phyloP scores from a whole-genome alignment of 306 rosid species.

The Astragalus membranaceus region DNA sequence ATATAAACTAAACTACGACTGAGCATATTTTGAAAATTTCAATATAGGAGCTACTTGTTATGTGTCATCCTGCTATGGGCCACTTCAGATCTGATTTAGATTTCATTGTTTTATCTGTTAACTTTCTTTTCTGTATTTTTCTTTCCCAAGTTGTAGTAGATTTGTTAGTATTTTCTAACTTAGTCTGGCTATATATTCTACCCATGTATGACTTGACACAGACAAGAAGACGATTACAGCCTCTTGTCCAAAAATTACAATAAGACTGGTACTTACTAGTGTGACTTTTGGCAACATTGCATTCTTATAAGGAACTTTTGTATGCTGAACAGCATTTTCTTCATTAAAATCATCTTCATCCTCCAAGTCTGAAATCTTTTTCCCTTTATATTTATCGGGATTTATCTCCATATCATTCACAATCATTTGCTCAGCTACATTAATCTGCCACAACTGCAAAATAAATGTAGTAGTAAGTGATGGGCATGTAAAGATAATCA shows the following conservation, averaged over 20 bases:
- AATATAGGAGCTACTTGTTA: not conserved
- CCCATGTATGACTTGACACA: not conserved
- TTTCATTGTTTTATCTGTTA: not conserved
- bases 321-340: slow-evolving; percentile 57
- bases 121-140: not conserved
- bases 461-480: slow-evolving; percentile 12
- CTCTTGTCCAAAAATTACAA: not conserved
- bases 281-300: slow-evolving; percentile 49
- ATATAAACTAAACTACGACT: not conserved
- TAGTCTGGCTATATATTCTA: not conserved
- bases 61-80: not conserved
- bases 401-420: slow-evolving; percentile 68
- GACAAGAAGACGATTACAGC: not conserved
- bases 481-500: not conserved
- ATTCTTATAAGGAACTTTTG: slow-evolving; percentile 68
- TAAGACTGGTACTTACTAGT: slow-evolving; percentile 50
- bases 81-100: not conserved
- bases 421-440: slow-evolving; percentile 87
- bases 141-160: not conserved
- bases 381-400: slow-evolving; percentile 78
- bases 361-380: slow-evolving; percentile 57
- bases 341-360: slow-evolving; percentile 75
- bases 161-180: not conserved
- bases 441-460: slow-evolving; percentile 93
- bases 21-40: not conserved